Conservation (phyloP, 208 protist species). For the Leishmania braziliensis region DNA sequence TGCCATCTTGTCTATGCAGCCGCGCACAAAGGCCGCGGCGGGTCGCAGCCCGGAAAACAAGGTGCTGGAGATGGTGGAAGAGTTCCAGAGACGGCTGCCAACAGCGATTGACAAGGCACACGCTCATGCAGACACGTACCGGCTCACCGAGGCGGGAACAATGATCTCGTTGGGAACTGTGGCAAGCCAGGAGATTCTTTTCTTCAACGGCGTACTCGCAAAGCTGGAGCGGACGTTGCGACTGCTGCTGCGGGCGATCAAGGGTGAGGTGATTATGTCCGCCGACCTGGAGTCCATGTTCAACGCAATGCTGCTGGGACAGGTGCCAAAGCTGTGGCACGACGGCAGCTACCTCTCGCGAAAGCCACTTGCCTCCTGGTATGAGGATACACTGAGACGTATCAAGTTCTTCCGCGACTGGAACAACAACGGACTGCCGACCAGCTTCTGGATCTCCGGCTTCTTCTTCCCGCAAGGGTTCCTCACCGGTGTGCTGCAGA, state of each 20-base stretch:
- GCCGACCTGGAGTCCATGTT: constrained; percentile 91
- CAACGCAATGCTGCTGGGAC: constrained; percentile 82
- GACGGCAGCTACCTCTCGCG: constrained; percentile 94
- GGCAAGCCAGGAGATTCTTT: constrained; percentile 88
- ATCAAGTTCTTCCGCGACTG: constrained; percentile 95
- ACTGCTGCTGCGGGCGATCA: constrained; percentile 82
- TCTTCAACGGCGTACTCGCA: constrained; percentile 86
- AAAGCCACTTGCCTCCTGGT: constrained; percentile 96
- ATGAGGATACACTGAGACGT: constrained; percentile 92
- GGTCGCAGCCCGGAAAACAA: constrained; percentile 66
- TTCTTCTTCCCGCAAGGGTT: constrained; percentile 99
- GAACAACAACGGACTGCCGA: constrained; percentile 92
- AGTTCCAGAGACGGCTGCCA: constrained; percentile 84
- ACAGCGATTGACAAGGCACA: constrained; percentile 79
- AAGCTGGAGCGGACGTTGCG: constrained; percentile 76
- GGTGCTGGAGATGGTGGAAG: constrained; percentile 70
- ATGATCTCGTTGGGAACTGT: constrained; percentile 93
- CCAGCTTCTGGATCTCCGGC: constrained; percentile 96
- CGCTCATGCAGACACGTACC: constrained; percentile 85
- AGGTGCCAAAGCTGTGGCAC: constrained; percentile 94
- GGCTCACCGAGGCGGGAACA: constrained; percentile 79
- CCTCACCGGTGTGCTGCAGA: constrained; percentile 92
- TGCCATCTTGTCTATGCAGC: constrained; percentile 91
- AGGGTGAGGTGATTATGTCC: constrained; percentile 93
- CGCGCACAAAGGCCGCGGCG: constrained; percentile 62